Evolutionary conservation across 139 green algal species (phyloP).

Genomic region (Chlorella sp.): DNA sequence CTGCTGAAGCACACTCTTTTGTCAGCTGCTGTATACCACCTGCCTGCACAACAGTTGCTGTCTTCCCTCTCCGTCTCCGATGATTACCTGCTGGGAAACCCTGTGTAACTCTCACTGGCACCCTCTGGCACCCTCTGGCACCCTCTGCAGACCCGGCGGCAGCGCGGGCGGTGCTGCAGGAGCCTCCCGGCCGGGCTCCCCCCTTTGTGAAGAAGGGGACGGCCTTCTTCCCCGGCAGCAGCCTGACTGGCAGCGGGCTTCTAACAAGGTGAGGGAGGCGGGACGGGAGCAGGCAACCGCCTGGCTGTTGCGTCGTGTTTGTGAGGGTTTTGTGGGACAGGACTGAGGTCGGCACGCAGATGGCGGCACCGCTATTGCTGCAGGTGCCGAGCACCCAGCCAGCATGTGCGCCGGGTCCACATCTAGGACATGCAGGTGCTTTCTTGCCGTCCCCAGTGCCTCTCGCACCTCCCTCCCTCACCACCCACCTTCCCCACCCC

Average conservation of each 20-base stretch:
- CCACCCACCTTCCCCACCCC: neutral
- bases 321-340: no score
- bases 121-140: neutral
- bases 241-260: conserved; percentile 84
- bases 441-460: no score
- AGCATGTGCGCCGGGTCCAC: neutral
- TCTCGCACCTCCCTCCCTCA: no score
- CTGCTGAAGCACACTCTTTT: neutral
- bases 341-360: no score
- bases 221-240: conserved; percentile 89
- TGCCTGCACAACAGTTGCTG: neutral
- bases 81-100: no score
- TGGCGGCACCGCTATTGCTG: neutral
- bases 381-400: no score
- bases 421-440: no score
- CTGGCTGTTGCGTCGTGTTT: neutral
- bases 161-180: conserved; percentile 51
- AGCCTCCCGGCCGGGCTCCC: conserved; percentile 20
- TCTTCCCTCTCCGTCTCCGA: neutral
- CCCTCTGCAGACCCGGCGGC: conserved; percentile 38
- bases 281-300: neutral
- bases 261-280: conserved; percentile 54
- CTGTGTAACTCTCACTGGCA: neutral
- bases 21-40: neutral
- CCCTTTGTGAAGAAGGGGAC: conserved; percentile 75